Evolutionary conservation across 305 asterid species (phyloP), one percentile per base, ranked within the genome.

Genomic region (Coffea humblotiana): DNA sequence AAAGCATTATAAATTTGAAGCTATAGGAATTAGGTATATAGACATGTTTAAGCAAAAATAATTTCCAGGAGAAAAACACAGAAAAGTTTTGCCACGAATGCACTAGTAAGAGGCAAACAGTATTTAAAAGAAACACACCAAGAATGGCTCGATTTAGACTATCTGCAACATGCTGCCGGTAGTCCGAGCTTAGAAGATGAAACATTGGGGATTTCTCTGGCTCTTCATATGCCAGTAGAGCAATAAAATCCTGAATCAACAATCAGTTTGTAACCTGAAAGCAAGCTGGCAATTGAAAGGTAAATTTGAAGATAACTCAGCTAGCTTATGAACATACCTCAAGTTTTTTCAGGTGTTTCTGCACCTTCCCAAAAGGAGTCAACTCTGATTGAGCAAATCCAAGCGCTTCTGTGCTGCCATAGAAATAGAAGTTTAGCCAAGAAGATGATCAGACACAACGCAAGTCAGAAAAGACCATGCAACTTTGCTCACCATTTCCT

Each of bases 171-270:
- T 86, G 71, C 76, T 96, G 94, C 71, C 93, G 87, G 85, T 92
- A 92, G 78, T 96, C 97, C 49, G 84, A 78, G 90, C 95, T 88
- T 78, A 94, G 84, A 68, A 94, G 93, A 87, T 92, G 93, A 88
- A 94, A 91, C 97, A 96, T 86, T 40, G 98, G 98, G 43, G 95
- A 92, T 81, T 90, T 96, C 85, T 92, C 95, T 72, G 99, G 99
- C 73, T 96, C 98, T 29, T 88, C 96, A 72, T 92, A 96, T 51
- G 99, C 99, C 40, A 96, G 89, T 68, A 96, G 91, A 79, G 97
- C 92, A 88, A 94, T 88, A 82, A 90, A 88, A 78, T 96, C 99
- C 99, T 95, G 91, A 82, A 86, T 15, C 71, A 68, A 69, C 52
- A 82, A 25, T 25, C 72, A 63, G 61, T 23, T 45, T 54, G 79